Evolutionary conservation across 2,329 filamentous ascomycete species (phyloP), one percentile per base, ranked within the genome.

Genomic region (Escovopsis sp.): DNA sequence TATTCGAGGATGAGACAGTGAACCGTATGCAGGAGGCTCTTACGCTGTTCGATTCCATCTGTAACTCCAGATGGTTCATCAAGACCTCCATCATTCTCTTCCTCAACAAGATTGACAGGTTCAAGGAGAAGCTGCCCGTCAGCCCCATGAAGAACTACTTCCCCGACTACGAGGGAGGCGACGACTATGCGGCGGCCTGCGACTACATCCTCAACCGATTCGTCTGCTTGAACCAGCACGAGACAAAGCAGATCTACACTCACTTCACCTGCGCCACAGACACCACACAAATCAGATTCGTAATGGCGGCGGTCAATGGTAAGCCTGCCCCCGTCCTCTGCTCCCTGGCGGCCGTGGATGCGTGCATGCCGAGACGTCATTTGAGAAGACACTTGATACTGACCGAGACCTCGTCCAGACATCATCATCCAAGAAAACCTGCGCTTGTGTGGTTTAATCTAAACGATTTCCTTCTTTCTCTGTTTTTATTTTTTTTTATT

Each of bases 381-480:
- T 6, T 27, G 16, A 15, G 9, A 11, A 27, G 7, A 4, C 16
- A 13, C 11, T 7, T 8, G 24, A 25, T 29, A 43, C 68, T 79
- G 66, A 81, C 55, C 6, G 12, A 2, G 7, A 35, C 20, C 7
- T 35, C 2, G 2, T 20, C 2, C 51, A 94, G 91, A 98, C 68
- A 98, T 98, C 64, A 98, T 98, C 68, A 98, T 98, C 64, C 91
- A 98, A 71, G 91, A 96, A 69, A 98, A 98, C 69, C 79, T 98
- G 50, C 83, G 91, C 64, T 76, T 94, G 64, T 95, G 88, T 66
- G 89, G 89, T 74, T 72, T 96, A 63, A 95, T 96, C 75, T 95
- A 82, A 81, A 59, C 54, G 53, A 54, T 50, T 54, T 56, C 49
- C 52, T 58, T 55, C 56, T 49, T 56, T 55, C 55, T 52, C 45